phyloP scores from a whole-genome alignment of 2,329 filamentous ascomycete species.

The Ceratocystis albifundus region DNA sequence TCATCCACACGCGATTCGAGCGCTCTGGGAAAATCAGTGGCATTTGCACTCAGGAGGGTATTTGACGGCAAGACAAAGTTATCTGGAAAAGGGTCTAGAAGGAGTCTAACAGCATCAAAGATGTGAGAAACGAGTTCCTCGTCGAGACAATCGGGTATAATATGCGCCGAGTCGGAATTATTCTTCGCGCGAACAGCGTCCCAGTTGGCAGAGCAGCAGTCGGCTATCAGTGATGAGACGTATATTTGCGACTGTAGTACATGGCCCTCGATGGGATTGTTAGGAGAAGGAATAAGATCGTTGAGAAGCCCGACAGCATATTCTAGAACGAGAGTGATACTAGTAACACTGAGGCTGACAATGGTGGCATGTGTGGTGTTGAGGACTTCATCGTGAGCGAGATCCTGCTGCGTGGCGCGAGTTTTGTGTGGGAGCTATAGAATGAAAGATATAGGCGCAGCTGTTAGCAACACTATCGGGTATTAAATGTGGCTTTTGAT shows the following conservation, averaged over 20 bases:
- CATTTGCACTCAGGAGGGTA: constrained; percentile 38
- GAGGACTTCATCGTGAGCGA: constrained; percentile 50
- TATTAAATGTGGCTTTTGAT: neutral
- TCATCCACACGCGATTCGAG: constrained; percentile 19
- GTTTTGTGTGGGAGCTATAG: constrained; percentile 51
- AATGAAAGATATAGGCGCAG: neutral
- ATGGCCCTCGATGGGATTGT: constrained; percentile 41
- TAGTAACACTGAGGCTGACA: constrained; percentile 46
- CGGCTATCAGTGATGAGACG: constrained; percentile 50
- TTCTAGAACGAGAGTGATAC: constrained; percentile 44
- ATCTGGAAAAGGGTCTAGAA: constrained; percentile 50
- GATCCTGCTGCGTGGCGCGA: constrained; percentile 44
- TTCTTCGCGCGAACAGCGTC: constrained; percentile 32
- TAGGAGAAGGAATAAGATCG: constrained; percentile 42
- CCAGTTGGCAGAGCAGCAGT: constrained; percentile 55
- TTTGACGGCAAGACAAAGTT: constrained; percentile 44
- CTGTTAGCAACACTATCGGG: constrained; percentile 7
- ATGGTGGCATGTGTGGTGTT: constrained; percentile 50
- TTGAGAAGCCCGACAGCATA: constrained; percentile 47
- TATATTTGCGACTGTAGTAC: constrained; percentile 54
- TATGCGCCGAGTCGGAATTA: constrained; percentile 20
- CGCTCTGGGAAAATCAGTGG: constrained; percentile 17
- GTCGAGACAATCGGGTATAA: constrained; percentile 35
- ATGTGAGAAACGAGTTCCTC: constrained; percentile 43
- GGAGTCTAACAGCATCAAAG: constrained; percentile 44